Conservation (phyloP, 2,329 filamentous ascomycete genomes). For the Xylaria multiplex region DNA sequence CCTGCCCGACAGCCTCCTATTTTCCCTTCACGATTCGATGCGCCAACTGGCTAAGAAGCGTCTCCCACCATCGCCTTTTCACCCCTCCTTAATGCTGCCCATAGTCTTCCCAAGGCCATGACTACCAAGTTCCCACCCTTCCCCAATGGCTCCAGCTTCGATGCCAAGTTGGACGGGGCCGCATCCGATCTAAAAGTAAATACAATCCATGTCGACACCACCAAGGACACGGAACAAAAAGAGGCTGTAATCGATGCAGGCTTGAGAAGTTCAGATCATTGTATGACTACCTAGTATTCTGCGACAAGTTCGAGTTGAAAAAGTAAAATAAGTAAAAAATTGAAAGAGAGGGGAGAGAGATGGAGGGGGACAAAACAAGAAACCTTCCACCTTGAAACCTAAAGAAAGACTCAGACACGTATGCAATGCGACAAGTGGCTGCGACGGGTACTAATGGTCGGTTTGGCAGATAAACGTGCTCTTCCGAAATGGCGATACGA, state of each 20-base stretch:
- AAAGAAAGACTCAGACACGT: conserved; percentile 1
- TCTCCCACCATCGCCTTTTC: conserved; percentile 14
- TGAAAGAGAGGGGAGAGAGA: not conserved
- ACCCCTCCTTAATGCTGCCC: conserved; percentile 34
- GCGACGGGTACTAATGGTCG: conserved; percentile 30
- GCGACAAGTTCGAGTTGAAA: not conserved
- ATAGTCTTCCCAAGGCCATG: conserved; percentile 46
- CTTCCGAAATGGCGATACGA: conserved; percentile 90
- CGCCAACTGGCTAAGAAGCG: conserved; percentile 30
- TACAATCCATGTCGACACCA: conserved; percentile 11
- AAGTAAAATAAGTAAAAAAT: not conserved
- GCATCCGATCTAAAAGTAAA: conserved; percentile 21
- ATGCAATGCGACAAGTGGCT: conserved; percentile 10
- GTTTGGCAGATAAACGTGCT: conserved; percentile 75
- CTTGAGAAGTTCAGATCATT: conserved; percentile 81
- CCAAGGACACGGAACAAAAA: conserved; percentile 36
- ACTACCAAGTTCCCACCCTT: conserved; percentile 46
- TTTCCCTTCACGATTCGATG: conserved; percentile 33
- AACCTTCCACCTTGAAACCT: not conserved
- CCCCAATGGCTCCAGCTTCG: conserved; percentile 49
- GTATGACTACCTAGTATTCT: conserved; percentile 53
- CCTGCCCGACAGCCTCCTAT: conserved; percentile 9
- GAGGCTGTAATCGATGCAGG: conserved; percentile 72
- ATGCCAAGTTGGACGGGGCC: conserved; percentile 36
- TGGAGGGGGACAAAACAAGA: not conserved